These are phyloP conservation scores for Syzygium aqueum DNA, from an alignment of 345 rosid genomes.

Conservation along the genomic window DNA sequence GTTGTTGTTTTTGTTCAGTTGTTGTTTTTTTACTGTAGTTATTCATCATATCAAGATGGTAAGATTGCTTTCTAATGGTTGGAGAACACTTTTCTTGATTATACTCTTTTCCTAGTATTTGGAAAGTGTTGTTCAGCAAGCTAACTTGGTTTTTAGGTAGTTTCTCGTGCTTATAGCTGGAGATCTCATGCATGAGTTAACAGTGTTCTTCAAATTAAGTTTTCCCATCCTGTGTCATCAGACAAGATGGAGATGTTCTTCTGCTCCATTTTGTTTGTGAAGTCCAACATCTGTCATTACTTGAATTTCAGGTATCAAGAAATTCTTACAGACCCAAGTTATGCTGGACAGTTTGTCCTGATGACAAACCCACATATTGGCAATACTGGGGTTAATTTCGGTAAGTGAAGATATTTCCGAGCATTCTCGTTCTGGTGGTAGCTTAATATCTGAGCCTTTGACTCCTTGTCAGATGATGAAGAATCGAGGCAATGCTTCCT, in stretches of 20 bases:
- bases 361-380: slow-evolving; percentile 99
- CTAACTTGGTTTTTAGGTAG: not conserved
- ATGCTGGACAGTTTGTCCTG: slow-evolving; percentile 92
- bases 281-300: not conserved
- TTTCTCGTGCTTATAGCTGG: not conserved
- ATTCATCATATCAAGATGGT: not conserved
- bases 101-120: not conserved
- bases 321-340: slow-evolving; percentile 95
- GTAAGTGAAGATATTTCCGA: slow-evolving; percentile 21
- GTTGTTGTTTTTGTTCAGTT: not conserved
- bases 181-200: not conserved
- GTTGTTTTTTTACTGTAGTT: not conserved
- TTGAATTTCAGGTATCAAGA: slow-evolving; percentile 79
- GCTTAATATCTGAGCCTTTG: not conserved
- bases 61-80: not conserved
- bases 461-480: slow-evolving; percentile 62
- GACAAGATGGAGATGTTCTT: not conserved
- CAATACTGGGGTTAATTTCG: slow-evolving; percentile 90
- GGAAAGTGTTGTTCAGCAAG: not conserved
- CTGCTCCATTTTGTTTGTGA: not conserved
- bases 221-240: not conserved
- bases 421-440: not conserved
- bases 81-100: not conserved
- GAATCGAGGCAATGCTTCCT: slow-evolving; percentile 83
- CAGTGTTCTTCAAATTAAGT: not conserved